Percentiles rank a stretch among this genome's conserved stretches.
phyloP scores from a whole-genome alignment of 2,329 filamentous ascomycete genomes.

The Microthyrium microscopicum region DNA sequence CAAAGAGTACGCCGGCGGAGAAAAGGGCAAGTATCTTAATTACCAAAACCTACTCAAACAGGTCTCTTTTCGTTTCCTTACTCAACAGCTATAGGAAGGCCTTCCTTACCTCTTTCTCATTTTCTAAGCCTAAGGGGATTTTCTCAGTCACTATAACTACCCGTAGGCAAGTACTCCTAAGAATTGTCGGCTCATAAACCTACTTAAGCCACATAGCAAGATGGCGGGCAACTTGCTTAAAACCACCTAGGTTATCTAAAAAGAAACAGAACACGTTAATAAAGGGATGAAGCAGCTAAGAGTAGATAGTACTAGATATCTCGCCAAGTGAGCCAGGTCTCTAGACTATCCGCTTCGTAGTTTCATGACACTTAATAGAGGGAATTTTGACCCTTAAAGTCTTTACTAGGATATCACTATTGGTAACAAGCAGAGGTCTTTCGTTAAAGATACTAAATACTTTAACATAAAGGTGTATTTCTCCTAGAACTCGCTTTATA shows the following conservation, averaged over 20 bases:
- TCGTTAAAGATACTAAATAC: slow-evolving; percentile 11
- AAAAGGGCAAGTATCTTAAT: slow-evolving; percentile 11
- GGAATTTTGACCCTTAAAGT: slow-evolving; percentile 7
- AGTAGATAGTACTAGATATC: slow-evolving; percentile 11
- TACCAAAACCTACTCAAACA: slow-evolving; percentile 9
- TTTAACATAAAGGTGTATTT: slow-evolving; percentile 13
- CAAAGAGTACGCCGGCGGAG: slow-evolving; percentile 3
- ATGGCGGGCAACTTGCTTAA: slow-evolving; percentile 11
- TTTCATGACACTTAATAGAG: slow-evolving; percentile 10
- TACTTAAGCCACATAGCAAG: slow-evolving; percentile 12
- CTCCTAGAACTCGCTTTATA: slow-evolving; percentile 9
- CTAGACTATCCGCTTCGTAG: slow-evolving; percentile 8
- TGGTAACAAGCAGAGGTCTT: slow-evolving; percentile 12
- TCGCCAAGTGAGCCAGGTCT: slow-evolving; percentile 5
- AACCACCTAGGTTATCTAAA: slow-evolving; percentile 13
- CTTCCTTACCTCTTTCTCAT: slow-evolving; percentile 11
- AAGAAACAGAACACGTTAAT: slow-evolving; percentile 16
- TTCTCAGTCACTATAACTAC: slow-evolving; percentile 15
- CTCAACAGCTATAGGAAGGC: slow-evolving; percentile 13
- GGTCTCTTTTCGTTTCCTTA: slow-evolving; percentile 12
- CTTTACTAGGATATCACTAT: slow-evolving; percentile 10
- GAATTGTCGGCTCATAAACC: slow-evolving; percentile 9
- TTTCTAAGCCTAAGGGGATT: slow-evolving; percentile 9
- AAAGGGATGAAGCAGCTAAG: slow-evolving; percentile 13
- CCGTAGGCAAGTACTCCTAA: slow-evolving; percentile 11